Percentiles rank a stretch among this genome's conserved stretches.
Conservation (phyloP, 2,329 filamentous ascomycete genomes). For the Colletotrichum zoysiae region DNA sequence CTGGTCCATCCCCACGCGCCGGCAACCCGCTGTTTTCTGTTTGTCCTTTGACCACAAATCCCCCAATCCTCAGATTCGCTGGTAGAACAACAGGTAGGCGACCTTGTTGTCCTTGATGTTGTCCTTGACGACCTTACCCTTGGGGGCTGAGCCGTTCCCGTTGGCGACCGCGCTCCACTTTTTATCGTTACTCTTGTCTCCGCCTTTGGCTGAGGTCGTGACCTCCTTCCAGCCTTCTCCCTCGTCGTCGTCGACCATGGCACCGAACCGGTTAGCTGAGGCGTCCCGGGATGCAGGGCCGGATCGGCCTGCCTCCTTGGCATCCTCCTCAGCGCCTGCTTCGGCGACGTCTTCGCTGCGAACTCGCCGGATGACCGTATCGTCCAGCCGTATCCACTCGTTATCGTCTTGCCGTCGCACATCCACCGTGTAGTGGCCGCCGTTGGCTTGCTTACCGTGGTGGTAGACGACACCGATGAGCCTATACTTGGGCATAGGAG, state of each 20-base stretch:
- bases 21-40: conserved; percentile 13
- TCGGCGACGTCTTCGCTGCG: conserved; percentile 90
- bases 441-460: conserved; percentile 95
- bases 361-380: conserved; percentile 89
- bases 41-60: neutral
- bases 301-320: conserved; percentile 77
- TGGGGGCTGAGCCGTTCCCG: conserved; percentile 61
- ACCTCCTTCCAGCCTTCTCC: conserved; percentile 90
- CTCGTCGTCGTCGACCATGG: conserved; percentile 74
- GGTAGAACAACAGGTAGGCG: conserved; percentile 96
- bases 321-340: conserved; percentile 83
- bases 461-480: conserved; percentile 95
- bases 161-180: conserved; percentile 82
- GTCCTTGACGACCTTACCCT: conserved; percentile 68
- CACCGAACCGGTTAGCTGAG: conserved; percentile 80
- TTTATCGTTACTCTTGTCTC: conserved; percentile 70
- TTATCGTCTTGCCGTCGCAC: conserved; percentile 92
- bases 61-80: conserved; percentile 69
- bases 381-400: conserved; percentile 96
- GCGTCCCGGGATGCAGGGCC: conserved; percentile 54
- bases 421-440: conserved; percentile 98
- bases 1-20: conserved; percentile 20
- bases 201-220: conserved; percentile 54
- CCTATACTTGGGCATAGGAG: conserved; percentile 83
- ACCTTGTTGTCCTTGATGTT: conserved; percentile 93